phyloP scores from a whole-genome alignment of 768 basidiomycete species.

The Cystoderma amianthinum region DNA sequence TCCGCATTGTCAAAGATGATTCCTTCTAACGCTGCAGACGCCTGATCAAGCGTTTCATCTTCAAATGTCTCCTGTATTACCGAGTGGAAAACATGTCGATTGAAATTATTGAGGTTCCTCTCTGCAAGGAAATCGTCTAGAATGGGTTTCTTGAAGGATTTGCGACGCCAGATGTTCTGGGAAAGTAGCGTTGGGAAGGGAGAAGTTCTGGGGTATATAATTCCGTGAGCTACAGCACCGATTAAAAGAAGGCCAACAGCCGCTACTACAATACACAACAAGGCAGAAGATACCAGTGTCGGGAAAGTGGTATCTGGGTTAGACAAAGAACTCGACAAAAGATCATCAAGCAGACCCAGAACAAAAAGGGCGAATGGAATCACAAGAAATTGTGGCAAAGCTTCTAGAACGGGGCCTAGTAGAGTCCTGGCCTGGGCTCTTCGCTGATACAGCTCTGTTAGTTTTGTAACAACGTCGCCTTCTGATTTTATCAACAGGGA shows the following conservation, averaged over 20 bases:
- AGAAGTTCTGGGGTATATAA: slow-evolving; percentile 3
- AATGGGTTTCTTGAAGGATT: background rate
- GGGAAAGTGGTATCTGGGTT: background rate
- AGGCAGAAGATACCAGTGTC: background rate
- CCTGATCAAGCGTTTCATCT: slow-evolving; percentile 8
- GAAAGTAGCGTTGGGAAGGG: slow-evolving; percentile 4
- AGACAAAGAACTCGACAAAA: slow-evolving; percentile 4
- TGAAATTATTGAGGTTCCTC: slow-evolving; percentile 1
- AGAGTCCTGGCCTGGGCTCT: slow-evolving; percentile 6
- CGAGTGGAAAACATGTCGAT: slow-evolving; percentile 7
- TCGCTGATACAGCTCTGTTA: slow-evolving; percentile 7
- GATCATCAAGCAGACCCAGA: slow-evolving; percentile 7
- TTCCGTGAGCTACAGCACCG: slow-evolving; percentile 1
- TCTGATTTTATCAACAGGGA: slow-evolving; percentile 6
- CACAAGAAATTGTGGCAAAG: slow-evolving; percentile 5
- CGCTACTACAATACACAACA: background rate
- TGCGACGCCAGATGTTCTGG: background rate
- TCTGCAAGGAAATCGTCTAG: background rate
- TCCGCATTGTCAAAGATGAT: slow-evolving; percentile 3
- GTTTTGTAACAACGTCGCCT: slow-evolving; percentile 4
- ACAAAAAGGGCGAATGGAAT: slow-evolving; percentile 9
- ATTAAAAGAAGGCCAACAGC: background rate
- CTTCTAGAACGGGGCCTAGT: slow-evolving; percentile 7
- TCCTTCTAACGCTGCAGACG: slow-evolving; percentile 5
- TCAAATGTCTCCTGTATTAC: slow-evolving; percentile 8